Conservation (phyloP, 2,329 filamentous ascomycete species). For the Tetracladium maxilliforme region DNA sequence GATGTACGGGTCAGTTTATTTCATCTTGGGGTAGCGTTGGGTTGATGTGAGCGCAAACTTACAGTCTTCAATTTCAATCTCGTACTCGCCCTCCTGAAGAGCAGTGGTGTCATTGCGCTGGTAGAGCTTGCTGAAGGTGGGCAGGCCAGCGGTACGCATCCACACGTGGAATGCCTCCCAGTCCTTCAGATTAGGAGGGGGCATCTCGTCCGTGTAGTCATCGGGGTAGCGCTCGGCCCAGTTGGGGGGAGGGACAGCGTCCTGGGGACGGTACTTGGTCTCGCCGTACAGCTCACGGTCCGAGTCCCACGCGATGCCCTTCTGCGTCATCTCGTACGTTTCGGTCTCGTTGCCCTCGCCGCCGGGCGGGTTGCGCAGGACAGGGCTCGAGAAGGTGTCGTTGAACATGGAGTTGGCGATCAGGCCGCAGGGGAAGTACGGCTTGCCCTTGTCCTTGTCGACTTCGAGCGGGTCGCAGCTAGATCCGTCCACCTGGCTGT, state of each 20-base stretch:
- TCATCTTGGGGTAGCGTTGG: too few relatives aligned
- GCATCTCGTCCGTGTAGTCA: slow-evolving; percentile 49
- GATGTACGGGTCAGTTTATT: slow-evolving; percentile 1
- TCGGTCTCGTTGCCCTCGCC: slow-evolving; percentile 22
- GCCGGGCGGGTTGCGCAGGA: slow-evolving; percentile 36
- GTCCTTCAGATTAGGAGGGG: slow-evolving; percentile 56
- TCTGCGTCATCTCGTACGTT: slow-evolving; percentile 60
- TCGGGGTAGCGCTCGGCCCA: slow-evolving; percentile 60
- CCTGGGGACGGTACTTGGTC: slow-evolving; percentile 45
- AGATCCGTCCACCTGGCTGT: slow-evolving; percentile 45
- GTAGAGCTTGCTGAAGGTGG: slow-evolving; percentile 88
- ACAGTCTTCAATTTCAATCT: slow-evolving; percentile 67
- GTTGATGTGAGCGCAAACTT: slow-evolving; percentile 26
- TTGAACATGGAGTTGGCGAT: slow-evolving; percentile 98
- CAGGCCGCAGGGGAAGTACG: slow-evolving; percentile 88
- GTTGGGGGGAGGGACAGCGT: slow-evolving; percentile 74
- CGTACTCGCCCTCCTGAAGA: slow-evolving; percentile 61
- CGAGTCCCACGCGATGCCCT: slow-evolving; percentile 73
- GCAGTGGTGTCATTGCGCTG: slow-evolving; percentile 59
- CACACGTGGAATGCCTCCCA: slow-evolving; percentile 90
- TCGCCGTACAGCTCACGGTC: slow-evolving; percentile 67
- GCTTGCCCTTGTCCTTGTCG: slow-evolving; percentile 34
- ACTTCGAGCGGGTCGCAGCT: slow-evolving; percentile 62
- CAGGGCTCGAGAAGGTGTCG: slow-evolving; percentile 63
- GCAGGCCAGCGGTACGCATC: slow-evolving; percentile 94